Base-by-base conservation (phyloP, 2,329 filamentous ascomycete species). In the Ascochyta viciae-villosae region DNA sequence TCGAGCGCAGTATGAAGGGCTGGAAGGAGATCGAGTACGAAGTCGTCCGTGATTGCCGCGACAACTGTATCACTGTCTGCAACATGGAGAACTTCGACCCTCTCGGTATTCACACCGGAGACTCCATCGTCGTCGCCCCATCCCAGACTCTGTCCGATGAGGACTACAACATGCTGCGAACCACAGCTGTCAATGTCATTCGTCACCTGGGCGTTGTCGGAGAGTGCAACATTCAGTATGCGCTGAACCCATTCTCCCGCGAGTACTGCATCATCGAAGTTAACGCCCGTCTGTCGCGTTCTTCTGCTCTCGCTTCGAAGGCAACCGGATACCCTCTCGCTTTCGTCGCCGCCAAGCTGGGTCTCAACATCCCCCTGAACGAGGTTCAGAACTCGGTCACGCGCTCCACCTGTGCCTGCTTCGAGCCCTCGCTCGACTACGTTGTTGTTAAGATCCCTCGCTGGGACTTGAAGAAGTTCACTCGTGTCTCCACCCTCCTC, bases 21-120 rank as follows among this genome's bases (percentile, higher is more conserved):
- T 99, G 95, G 95, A 99, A 99, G 78, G 95, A 99, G 78, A 96
- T 98, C 61, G 95, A 99, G 77, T 99, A 98, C 74, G 95, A 99
- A 77, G 95, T 98, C 60, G 95, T 99, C 37, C 89, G 95, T 71
- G 95, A 98, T 81, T 90, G 88, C 54, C 88, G 92, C 68, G 93
- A 99, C 81, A 98, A 98, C 84, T 99, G 95, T 76, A 98, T 99
- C 75, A 99, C 95, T 6, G 95, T 99, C 60, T 99, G 95, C 78
- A 99, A 99, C 82, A 98, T 99, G 95, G 95, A 99, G 81, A 99
- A 99, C 81, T 99, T 99, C 72, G 95, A 99, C 76, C 95, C 95
- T 51, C 87, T 99, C 1, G 95, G 95, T 70, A 98, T 98, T 61
- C 95, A 98, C 74, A 99, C 95, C 3, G 95, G 95, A 76, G 95